Evolutionary conservation across 495 filamentous ascomycete genomes (phyloP), one percentile per base, ranked within the genome.

Genomic region (Pyrenula massariospora): DNA sequence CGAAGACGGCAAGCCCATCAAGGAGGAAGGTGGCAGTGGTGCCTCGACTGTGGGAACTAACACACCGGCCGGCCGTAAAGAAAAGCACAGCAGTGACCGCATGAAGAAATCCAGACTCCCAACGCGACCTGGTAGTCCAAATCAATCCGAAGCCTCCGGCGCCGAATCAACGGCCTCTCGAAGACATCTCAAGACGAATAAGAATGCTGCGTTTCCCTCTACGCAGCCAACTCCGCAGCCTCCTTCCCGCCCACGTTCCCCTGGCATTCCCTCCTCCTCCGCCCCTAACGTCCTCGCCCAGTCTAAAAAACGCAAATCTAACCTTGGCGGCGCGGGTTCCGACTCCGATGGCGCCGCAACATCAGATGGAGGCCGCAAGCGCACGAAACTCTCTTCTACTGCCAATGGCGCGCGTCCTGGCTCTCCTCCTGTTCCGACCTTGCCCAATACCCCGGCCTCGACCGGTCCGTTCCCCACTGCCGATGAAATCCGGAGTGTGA

Each of bases 41-140:
- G 64, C 80, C 15, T 81, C 82, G 1, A 77, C 84, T 10, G 89
- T 88, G 65, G 86, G 87, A 25, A 81, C 78, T 23, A 89, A 78
- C 56, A 91, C 89, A 2, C 87, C 91, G 0, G 84, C 86, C 22
- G 83, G 85, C 24, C 83, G 81, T 57, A 73, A 72, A 56, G 55
- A 59, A 71, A 77, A 58, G 66, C 56, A 60, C 64, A 65, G 19
- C 75, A 74, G 58, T 69, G 50, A 75, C 56, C 68, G 62, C 50
- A 61, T 65, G 2, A 21, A 66, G 10, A 62, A 64, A 24, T 62
- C 72, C 62, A 82, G 79, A 53, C 76, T 77, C 52, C 82, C 91
- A 51, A 97, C 96, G 70, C 84, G 93, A 19, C 75, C 85, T 21
- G 91, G 92, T 24, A 96, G 92, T 24, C 89, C 91, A 5, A 84